Percentiles rank a stretch among this genome's conserved stretches.
These are phyloP conservation scores for Herpotrichia juniperi DNA, from an alignment of 2,329 filamentous ascomycete species.

Conservation along the genomic window DNA sequence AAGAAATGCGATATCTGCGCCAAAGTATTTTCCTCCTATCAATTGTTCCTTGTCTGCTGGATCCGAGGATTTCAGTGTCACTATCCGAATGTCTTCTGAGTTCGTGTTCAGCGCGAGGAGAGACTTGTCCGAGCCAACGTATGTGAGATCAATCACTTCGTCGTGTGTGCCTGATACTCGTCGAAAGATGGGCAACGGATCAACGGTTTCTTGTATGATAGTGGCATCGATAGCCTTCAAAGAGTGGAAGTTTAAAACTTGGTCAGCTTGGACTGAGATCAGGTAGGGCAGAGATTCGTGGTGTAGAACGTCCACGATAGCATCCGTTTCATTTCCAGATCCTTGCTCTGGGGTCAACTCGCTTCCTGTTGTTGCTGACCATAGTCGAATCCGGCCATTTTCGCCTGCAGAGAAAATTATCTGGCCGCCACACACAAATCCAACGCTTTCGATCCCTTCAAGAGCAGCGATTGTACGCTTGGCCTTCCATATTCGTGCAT, in stretches of 20 bases:
- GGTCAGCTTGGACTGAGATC: conserved; percentile 85
- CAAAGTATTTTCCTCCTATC: conserved; percentile 70
- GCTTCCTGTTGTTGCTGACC: conserved; percentile 76
- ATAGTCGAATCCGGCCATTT: conserved; percentile 81
- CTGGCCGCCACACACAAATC: conserved; percentile 74
- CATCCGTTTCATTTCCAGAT: conserved; percentile 63
- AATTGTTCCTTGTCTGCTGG: conserved; percentile 29
- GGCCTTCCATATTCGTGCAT: conserved; percentile 82
- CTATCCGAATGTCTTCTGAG: conserved; percentile 87
- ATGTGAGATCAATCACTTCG: conserved; percentile 94
- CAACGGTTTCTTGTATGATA: conserved; percentile 54
- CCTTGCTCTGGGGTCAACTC: conserved; percentile 81
- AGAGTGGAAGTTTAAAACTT: conserved; percentile 80
- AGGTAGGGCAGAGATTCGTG: conserved; percentile 70
- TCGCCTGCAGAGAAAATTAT: conserved; percentile 85
- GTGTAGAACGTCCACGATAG: conserved; percentile 75
- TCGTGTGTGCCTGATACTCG: conserved; percentile 96
- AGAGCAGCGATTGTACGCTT: conserved; percentile 81
- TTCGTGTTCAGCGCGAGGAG: conserved; percentile 92
- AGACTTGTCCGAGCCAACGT: conserved; percentile 79
- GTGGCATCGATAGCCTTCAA: conserved; percentile 50
- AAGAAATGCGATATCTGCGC: conserved; percentile 83
- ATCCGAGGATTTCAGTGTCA: conserved; percentile 65
- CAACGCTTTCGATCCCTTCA: conserved; percentile 83
- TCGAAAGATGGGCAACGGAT: conserved; percentile 67